Evolutionary conservation across 1,284 basidiomycete genomes (phyloP).

Genomic region (Pyrrhoderma lamaoense): DNA sequence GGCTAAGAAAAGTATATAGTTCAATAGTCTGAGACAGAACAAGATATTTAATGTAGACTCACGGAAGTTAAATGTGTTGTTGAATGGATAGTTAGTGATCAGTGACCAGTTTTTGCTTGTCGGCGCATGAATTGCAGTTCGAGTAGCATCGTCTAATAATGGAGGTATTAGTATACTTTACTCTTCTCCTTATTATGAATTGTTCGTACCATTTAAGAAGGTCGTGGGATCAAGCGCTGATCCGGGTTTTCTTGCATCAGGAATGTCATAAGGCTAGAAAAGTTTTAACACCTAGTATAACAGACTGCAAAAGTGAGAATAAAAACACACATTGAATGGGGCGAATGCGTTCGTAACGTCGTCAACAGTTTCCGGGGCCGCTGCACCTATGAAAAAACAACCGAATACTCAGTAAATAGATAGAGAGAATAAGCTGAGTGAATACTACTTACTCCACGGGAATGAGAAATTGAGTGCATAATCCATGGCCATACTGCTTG

Average conservation of each 20-base stretch:
- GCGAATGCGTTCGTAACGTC: constrained; percentile 4
- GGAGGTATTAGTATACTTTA: neutral
- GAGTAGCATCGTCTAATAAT: constrained; percentile 41
- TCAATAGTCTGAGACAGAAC: constrained; percentile 11
- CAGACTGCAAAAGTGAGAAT: neutral
- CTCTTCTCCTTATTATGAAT: neutral
- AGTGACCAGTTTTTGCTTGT: constrained; percentile 51
- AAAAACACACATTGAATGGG: constrained; percentile 2
- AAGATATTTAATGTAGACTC: constrained; percentile 30
- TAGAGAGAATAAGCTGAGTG: constrained; percentile 7
- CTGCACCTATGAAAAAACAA: constrained; percentile 40
- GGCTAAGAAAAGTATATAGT: constrained; percentile 7
- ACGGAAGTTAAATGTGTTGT: constrained; percentile 27
- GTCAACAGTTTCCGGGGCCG: constrained; percentile 6
- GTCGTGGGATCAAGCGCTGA: constrained; percentile 26
- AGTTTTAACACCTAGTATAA: neutral
- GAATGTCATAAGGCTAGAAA: constrained; percentile 26
- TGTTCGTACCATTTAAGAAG: constrained; percentile 54
- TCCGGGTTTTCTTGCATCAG: constrained; percentile 30
- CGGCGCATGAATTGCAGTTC: constrained; percentile 62
- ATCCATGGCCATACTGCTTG: constrained; percentile 46
- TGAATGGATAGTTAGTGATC: constrained; percentile 44
- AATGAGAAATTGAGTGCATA: constrained; percentile 57
- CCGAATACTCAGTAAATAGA: neutral
- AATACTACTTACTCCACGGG: constrained; percentile 51